Evolutionary conservation across 805 yeast species (phyloP), one percentile per base, ranked within the genome.

Genomic region (Nakazawaea laoshanensis): DNA sequence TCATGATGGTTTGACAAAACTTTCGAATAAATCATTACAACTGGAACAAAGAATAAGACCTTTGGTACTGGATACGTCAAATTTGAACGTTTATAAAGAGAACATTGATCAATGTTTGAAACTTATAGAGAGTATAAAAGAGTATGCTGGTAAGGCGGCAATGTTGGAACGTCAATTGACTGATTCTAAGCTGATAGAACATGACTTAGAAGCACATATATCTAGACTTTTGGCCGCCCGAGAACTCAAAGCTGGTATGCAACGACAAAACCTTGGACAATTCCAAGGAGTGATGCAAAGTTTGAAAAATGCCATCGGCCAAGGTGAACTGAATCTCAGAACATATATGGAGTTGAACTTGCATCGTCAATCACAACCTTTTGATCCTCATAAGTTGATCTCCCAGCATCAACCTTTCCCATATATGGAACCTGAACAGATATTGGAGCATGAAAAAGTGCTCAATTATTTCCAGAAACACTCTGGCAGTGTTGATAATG

Each of bases 41-140:
- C 80, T 89, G 1, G 73, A 76, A 38, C 54, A 57, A 19, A 66
- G 82, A 16, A 74, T 89, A 44, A 70, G 73, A 31, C 96, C 96
- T 1, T 72, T 85, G 29, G 64, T 82, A 24, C 64, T 67, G 6
- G 74, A 74, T 37, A 79, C 82, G 31, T 73, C 72, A 42, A 59
- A 63, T 35, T 52, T 80, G 36, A 72, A 71, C 24, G 52, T 63
- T 1, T 66, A 74, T 41, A 77, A 75, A 44, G 51, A 57, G 25
- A 78, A 77, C 42, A 69, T 78, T 30, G 77, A 74, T 30, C 63
- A 67, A 19, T 71, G 78, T 3, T 50, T 74, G 33, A 53, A 55
- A 23, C 54, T 73, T 1, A 61, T 66, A 15, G 61, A 68, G 34
- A 53, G 67, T 43, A 59, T 65, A 41, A 58, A 77, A 57, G 61